These are phyloP conservation scores for Dendrocalamus sinicus DNA, from an alignment of 176 grass and related monocot genomes.

Conservation along the genomic window DNA sequence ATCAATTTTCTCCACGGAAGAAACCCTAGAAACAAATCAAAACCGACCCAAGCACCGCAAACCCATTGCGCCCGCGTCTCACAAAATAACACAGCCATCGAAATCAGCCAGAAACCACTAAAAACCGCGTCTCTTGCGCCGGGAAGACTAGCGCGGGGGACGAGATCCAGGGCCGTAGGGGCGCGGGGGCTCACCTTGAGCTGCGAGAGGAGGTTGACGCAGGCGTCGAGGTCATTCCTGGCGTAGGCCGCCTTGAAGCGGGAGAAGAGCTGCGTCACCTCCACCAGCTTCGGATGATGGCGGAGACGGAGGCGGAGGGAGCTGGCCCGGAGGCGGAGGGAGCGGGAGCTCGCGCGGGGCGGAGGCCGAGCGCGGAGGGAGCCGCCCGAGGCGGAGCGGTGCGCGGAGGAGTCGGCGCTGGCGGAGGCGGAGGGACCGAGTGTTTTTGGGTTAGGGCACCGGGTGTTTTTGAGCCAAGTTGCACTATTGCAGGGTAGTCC, in stretches of 20 bases:
- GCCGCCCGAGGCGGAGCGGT: too few relatives aligned
- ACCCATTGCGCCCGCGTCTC: neutral
- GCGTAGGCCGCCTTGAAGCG: constrained; percentile 85
- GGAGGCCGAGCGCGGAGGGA: too few relatives aligned
- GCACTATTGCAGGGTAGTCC: too few relatives aligned
- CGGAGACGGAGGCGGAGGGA: too few relatives aligned
- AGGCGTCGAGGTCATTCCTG: constrained; percentile 61
- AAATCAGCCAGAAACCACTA: neutral
- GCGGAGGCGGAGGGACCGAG: too few relatives aligned
- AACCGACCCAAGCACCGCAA: neutral
- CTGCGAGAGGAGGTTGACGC: constrained; percentile 69
- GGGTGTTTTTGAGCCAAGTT: too few relatives aligned
- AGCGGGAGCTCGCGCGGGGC: too few relatives aligned
- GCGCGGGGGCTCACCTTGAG: constrained; percentile 68
- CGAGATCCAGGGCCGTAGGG: neutral
- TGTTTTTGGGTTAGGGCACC: too few relatives aligned
- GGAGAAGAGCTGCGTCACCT: constrained; percentile 76
- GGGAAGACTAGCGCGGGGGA: neutral
- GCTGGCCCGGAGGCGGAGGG: too few relatives aligned
- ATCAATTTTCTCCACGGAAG: neutral
- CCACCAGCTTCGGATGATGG: constrained; percentile 65
- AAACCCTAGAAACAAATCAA: constrained; percentile 21
- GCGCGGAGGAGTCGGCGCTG: too few relatives aligned
- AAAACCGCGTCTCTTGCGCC: neutral
- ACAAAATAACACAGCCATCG: neutral